Evolutionary conservation across 2,329 filamentous ascomycete genomes (phyloP).

Genomic region (Xylogone sp.): DNA sequence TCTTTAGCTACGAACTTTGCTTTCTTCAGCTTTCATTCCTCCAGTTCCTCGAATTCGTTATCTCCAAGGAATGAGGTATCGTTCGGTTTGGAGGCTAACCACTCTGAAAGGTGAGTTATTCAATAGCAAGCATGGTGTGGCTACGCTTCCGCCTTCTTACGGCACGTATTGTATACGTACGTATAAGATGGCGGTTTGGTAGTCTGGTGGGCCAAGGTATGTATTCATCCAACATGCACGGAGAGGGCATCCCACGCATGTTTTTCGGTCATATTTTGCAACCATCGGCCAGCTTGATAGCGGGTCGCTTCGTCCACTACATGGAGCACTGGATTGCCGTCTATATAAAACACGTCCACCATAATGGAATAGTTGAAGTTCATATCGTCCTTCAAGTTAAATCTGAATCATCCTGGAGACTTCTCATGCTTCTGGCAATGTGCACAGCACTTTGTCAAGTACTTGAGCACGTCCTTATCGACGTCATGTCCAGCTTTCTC

Average conservation of each 20-base stretch:
- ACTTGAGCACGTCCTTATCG: neutral
- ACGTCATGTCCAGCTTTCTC: no score
- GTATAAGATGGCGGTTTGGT: no score
- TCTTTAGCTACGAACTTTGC: constrained; percentile 7
- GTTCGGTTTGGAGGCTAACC: constrained; percentile 9
- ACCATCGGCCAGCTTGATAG: constrained; percentile 4
- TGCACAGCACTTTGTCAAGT: neutral
- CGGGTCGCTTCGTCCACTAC: constrained; percentile 2
- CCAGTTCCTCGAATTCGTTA: neutral
- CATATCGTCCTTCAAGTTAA: constrained; percentile 3
- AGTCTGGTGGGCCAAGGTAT: constrained; percentile 2
- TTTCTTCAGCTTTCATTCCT: constrained; percentile 8
- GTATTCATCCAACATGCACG: constrained; percentile 5
- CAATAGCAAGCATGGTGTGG: neutral
- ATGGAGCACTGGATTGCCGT: constrained; percentile 2
- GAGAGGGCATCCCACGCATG: constrained; percentile 3
- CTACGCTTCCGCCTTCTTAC: no score
- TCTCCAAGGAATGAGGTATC: constrained; percentile 8
- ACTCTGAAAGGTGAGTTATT: constrained; percentile 1
- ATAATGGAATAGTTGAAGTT: constrained; percentile 6
- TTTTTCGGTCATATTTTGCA: neutral
- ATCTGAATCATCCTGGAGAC: constrained; percentile 2
- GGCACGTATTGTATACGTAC: no score
- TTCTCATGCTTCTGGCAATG: constrained; percentile 1
- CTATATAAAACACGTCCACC: constrained; percentile 4